Conservation (phyloP, 371 early-diverging fungal species). For the Rhizopus sp. region DNA sequence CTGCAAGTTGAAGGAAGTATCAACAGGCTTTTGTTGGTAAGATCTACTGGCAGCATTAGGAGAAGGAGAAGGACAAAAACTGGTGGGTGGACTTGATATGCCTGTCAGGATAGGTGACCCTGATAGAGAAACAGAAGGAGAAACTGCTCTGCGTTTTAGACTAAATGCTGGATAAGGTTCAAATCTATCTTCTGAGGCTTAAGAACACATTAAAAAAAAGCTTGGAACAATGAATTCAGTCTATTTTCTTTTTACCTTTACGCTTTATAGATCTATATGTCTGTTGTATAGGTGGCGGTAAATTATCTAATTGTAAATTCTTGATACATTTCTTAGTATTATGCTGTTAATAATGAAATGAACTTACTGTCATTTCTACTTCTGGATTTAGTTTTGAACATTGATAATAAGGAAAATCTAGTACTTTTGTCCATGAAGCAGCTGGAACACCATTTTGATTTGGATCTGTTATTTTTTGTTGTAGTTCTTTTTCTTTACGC, state of each 20-base stretch:
- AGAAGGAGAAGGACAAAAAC: conserved; percentile 24
- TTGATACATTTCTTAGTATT: conserved; percentile 2
- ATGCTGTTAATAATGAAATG: not conserved
- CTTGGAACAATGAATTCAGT: not conserved
- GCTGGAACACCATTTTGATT: conserved; percentile 28
- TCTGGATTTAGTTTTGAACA: conserved; percentile 50
- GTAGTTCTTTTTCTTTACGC: conserved; percentile 43
- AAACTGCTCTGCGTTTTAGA: conserved; percentile 47
- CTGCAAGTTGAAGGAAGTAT: conserved; percentile 35
- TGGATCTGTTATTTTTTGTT: conserved; percentile 24
- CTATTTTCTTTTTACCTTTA: conserved; percentile 40
- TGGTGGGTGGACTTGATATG: conserved; percentile 38
- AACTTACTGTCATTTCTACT: conserved; percentile 46
- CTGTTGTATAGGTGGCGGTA: conserved; percentile 34
- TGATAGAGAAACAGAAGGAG: conserved; percentile 44
- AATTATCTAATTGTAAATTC: conserved; percentile 45
- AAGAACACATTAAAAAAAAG: conserved; percentile 1
- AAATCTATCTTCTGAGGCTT: conserved; percentile 44
- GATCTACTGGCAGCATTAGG: conserved; percentile 40
- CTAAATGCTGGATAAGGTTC: conserved; percentile 36
- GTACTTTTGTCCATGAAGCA: conserved; percentile 41
- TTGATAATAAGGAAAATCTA: conserved; percentile 33
- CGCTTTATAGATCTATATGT: conserved; percentile 38
- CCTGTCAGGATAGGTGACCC: conserved; percentile 45
- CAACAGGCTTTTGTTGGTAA: conserved; percentile 27